These are phyloP conservation scores for Silybum marianum DNA, from an alignment of 129 eudicot genomes.

Conservation along the genomic window DNA sequence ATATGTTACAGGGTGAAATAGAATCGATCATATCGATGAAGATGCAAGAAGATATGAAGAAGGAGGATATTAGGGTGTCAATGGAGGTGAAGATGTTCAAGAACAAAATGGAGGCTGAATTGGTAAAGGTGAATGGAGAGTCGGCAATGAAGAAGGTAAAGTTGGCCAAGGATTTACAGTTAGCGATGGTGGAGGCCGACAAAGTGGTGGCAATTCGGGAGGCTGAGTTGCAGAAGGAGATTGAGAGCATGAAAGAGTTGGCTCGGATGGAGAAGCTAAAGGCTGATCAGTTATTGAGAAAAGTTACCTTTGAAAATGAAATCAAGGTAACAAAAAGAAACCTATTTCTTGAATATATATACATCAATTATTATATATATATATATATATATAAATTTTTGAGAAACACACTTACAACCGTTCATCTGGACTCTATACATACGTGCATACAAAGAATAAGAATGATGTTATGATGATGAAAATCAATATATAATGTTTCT, in stretches of 20 bases:
- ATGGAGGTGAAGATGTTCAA: conserved; percentile 49
- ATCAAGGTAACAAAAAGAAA: conserved; percentile 21
- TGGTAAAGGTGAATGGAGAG: conserved; percentile 42
- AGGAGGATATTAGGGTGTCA: conserved; percentile 45
- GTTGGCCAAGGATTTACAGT: conserved; percentile 42
- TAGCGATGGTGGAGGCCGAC: conserved; percentile 36
- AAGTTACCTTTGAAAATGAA: conserved; percentile 40
- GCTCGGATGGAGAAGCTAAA: conserved; percentile 23
- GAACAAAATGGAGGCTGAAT: conserved; percentile 40
- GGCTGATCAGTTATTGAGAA: conserved; percentile 29
- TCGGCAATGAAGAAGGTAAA: conserved; percentile 44
- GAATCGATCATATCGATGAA: conserved; percentile 26
- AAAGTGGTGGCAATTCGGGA: conserved; percentile 41
- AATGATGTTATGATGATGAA: too few species aligned
- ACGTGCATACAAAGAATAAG: too few species aligned
- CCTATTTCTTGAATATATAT: too few species aligned
- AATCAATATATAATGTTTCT: too few species aligned
- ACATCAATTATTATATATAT: too few species aligned
- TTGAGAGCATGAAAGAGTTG: conserved; percentile 35
- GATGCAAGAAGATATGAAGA: conserved; percentile 25
- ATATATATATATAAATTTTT: conserved; percentile 24
- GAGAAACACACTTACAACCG: conserved; percentile 9
- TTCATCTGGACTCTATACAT: too few species aligned
- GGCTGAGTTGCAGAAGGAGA: conserved; percentile 43
- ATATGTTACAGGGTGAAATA: too few species aligned